Percentiles rank a stretch among this genome's conserved stretches.
These are phyloP conservation scores for Dipteronia sinensis DNA, from an alignment of 345 rosid species.

Conservation along the genomic window DNA sequence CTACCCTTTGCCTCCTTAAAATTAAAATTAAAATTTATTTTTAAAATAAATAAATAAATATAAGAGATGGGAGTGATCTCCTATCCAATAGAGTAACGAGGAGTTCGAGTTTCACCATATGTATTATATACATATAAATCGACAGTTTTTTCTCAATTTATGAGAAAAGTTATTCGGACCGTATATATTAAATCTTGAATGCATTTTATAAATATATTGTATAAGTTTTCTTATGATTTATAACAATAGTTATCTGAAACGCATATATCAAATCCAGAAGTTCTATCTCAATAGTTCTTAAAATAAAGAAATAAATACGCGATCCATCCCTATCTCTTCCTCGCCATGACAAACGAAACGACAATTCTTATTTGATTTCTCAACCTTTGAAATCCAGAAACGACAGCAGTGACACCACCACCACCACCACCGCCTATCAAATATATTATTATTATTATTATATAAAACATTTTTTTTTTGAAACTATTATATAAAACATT, in stretches of 20 bases:
- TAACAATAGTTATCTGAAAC: too few species aligned
- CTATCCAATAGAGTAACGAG: too few species aligned
- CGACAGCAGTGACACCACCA: slow-evolving; percentile 17
- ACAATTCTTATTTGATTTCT: not conserved
- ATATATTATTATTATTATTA: too few species aligned
- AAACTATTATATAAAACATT: not conserved
- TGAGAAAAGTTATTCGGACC: too few species aligned
- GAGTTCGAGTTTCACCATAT: too few species aligned
- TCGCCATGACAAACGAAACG: not conserved
- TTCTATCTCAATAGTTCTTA: not conserved
- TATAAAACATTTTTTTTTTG: not conserved
- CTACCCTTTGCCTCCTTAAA: slow-evolving; percentile 25
- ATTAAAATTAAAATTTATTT: not conserved
- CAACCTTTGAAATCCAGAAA: slow-evolving; percentile 12
- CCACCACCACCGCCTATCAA: slow-evolving; percentile 10
- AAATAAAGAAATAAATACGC: not conserved
- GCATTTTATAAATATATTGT: too few species aligned
- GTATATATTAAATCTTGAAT: accelerated
- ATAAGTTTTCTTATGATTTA: too few species aligned
- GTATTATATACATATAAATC: too few species aligned
- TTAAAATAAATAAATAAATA: not conserved
- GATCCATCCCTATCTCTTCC: not conserved
- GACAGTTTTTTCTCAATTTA: too few species aligned
- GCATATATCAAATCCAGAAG: too few species aligned
- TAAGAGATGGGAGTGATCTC: too few species aligned